Evolutionary conservation across 164 flowering plant genomes (phyloP), one percentile per base, ranked within the genome.

Genomic region (Chimonanthus salicifolius): DNA sequence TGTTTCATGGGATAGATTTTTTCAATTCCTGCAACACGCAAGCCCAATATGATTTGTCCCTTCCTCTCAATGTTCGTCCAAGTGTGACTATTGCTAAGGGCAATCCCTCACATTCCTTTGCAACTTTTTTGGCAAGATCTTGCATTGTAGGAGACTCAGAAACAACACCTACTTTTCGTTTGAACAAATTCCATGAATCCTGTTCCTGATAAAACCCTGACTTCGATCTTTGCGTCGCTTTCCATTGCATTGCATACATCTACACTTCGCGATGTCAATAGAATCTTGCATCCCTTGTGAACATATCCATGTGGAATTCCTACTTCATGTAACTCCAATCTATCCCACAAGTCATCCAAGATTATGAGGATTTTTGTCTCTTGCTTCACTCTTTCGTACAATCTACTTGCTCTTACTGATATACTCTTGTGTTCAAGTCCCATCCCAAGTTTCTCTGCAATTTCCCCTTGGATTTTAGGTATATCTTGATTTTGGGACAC

Each of bases 261-360:
- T 46, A 21, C 4, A 0, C 50, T 58, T 33, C 77, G 64, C 15
- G 70, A 47, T 43, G 75, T 73, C 13, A 73, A 3, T 8, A 67
- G 63, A 48, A 73, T 64, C 45, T 73, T 73, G 64, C 72, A 62
- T 7, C 69, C 49, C n/a, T 51, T 49, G 11, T 69, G 69, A 47
- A 47, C 70, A 47, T 48, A 2, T 13, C 49, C 68, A 44, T 66
- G 45, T 10, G 73, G 77, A 43, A 75, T 75, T 48, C 77, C 77
- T 2, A 75, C 16, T 3, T 43, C 60, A 13, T 2, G 47, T 7
- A 75, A 46, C 15, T 75, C 70, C 3, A 70, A 62, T 45, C 64
- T 44, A n/a, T 10, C 64, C 78, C 78, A 75, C 46, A 71, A 4
- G 65, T 71, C 70, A 70, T 75, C 78, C 7, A 75, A 65, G 64